These are phyloP conservation scores for Triticum dicoccoides DNA, from an alignment of 176 grass and related monocot species.

Conservation along the genomic window DNA sequence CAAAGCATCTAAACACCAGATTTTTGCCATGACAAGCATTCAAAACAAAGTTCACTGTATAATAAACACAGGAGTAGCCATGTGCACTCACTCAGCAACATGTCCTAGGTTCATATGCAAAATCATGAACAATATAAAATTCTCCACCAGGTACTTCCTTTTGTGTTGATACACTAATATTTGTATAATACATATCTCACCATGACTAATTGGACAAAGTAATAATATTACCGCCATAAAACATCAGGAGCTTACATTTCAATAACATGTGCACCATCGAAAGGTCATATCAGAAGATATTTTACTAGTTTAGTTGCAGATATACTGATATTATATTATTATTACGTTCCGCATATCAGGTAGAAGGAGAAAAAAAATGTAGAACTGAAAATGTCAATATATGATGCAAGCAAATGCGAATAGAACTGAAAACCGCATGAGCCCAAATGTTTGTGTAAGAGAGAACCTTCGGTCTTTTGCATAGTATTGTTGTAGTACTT, in stretches of 20 bases:
- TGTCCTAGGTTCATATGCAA: no score
- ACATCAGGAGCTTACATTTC: background rate
- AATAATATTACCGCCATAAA: background rate
- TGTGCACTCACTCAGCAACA: background rate
- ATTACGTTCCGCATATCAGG: background rate
- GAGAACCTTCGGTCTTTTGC: conserved; percentile 86
- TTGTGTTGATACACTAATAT: background rate
- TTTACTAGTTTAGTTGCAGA: background rate
- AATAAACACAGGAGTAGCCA: background rate
- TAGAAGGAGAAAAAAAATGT: background rate
- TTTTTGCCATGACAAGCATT: background rate
- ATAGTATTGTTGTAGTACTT: conserved; percentile 93
- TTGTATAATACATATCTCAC: background rate
- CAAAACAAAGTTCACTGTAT: background rate
- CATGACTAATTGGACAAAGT: background rate
- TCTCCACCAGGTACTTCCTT: background rate
- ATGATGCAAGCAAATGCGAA: conserved; percentile 5
- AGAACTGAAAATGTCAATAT: background rate
- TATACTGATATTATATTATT: conserved; percentile 1
- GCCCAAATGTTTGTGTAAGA: background rate
- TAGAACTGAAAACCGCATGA: background rate
- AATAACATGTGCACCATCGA: background rate
- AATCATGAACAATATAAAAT: background rate
- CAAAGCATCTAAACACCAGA: conserved; percentile 4
- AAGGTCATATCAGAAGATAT: background rate